Conservation (phyloP, 768 basidiomycete species). For the Tylopilus intermedius region DNA sequence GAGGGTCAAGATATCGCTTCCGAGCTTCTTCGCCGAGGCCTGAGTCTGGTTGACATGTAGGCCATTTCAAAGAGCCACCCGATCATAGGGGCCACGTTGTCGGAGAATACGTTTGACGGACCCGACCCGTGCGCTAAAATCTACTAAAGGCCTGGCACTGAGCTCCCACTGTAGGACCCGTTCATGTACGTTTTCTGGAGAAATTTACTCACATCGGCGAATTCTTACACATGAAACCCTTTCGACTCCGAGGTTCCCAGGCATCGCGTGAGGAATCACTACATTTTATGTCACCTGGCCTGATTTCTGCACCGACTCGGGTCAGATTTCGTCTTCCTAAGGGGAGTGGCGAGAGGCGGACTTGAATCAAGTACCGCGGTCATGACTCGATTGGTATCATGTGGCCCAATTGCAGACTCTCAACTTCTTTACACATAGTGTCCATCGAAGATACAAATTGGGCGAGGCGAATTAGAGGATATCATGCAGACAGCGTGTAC, state of each 20-base stretch:
- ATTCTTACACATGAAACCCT: not conserved
- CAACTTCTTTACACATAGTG: no score
- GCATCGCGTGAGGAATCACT: slow-evolving; percentile 1
- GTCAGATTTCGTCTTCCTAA: not conserved
- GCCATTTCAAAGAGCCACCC: not conserved
- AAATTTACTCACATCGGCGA: slow-evolving; percentile 1
- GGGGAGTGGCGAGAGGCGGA: not conserved
- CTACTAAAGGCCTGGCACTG: not conserved
- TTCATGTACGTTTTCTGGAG: not conserved
- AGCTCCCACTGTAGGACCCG: not conserved
- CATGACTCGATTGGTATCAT: no score
- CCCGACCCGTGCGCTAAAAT: not conserved
- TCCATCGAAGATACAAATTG: no score
- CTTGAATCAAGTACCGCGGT: not conserved
- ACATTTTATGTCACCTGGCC: slow-evolving; percentile 2
- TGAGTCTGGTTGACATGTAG: not conserved
- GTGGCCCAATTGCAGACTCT: no score
- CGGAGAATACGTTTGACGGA: not conserved
- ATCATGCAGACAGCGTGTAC: not conserved
- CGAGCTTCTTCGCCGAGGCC: not conserved
- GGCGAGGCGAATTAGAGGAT: not conserved
- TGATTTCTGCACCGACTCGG: not conserved
- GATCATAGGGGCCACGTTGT: not conserved
- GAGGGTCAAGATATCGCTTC: not conserved
- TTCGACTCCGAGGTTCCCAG: slow-evolving; percentile 2